Evolutionary conservation across 2,329 filamentous ascomycete genomes (phyloP).

Genomic region (Trichocomaceae sp.): DNA sequence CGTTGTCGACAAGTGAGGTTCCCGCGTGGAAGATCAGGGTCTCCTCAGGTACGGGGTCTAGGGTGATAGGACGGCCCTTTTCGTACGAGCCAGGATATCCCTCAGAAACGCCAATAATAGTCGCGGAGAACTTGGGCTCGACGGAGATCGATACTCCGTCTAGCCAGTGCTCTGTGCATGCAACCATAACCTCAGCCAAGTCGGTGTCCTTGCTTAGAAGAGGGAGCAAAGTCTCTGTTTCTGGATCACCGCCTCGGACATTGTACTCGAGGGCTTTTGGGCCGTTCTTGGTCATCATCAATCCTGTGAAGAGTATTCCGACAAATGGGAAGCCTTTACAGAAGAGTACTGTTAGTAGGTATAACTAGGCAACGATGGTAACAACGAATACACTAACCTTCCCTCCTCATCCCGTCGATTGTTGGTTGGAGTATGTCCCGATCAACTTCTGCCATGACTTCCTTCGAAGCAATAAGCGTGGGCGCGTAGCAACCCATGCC

Average conservation of each 20-base stretch:
- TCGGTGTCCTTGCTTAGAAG: slow-evolving; percentile 72
- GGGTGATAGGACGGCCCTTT: slow-evolving; percentile 63
- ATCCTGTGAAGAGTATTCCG: slow-evolving; percentile 51
- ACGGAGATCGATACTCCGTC: slow-evolving; percentile 63
- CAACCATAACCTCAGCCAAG: slow-evolving; percentile 80
- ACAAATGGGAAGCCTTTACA: slow-evolving; percentile 36
- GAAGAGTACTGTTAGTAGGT: slow-evolving; percentile 2
- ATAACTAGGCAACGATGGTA: slow-evolving; percentile 45
- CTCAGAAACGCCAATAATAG: slow-evolving; percentile 86
- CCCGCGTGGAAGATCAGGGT: slow-evolving; percentile 90
- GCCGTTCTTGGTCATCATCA: slow-evolving; percentile 81
- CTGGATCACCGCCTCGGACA: slow-evolving; percentile 84
- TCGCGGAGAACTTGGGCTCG: slow-evolving; percentile 68
- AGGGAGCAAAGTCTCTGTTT: slow-evolving; percentile 79
- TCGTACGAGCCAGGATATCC: slow-evolving; percentile 84
- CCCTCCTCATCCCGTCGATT: slow-evolving; percentile 76
- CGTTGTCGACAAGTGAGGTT: slow-evolving; percentile 58
- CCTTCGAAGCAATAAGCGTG: slow-evolving; percentile 69
- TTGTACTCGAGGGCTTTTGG: slow-evolving; percentile 89
- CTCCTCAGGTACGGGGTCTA: slow-evolving; percentile 49
- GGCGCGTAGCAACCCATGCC: slow-evolving; percentile 97
- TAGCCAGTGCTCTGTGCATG: slow-evolving; percentile 70
- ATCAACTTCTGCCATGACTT: slow-evolving; percentile 72
- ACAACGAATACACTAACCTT: slow-evolving; percentile 56
- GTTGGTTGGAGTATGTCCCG: slow-evolving; percentile 81